Conservation (phyloP, 768 basidiomycete species). For the Goffeauzyma gilvescens region DNA sequence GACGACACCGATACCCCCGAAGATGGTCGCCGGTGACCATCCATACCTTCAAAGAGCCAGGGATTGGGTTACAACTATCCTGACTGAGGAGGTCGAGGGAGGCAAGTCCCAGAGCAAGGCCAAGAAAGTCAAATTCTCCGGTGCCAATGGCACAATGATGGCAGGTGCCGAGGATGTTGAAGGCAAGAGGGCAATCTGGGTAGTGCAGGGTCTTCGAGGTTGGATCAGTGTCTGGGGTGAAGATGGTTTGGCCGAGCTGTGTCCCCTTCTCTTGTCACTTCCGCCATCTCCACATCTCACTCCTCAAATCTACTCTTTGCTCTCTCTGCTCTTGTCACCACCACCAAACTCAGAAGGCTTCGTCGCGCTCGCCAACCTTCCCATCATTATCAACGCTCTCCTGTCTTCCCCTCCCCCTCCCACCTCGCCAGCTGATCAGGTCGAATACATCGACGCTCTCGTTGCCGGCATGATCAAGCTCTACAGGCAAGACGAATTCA, state of each 20-base stretch:
- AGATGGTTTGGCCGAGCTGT: conserved; percentile 48
- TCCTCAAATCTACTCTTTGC: conserved; percentile 64
- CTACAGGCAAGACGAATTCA: conserved; percentile 21
- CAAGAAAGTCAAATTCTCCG: conserved; percentile 35
- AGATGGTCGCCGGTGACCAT: conserved; percentile 42
- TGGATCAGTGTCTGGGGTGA: conserved; percentile 42
- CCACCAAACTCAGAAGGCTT: no score
- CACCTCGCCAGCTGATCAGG: conserved; percentile 18
- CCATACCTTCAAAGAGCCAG: conserved; percentile 68
- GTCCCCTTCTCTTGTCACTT: conserved; percentile 52
- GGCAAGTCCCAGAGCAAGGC: conserved; percentile 44
- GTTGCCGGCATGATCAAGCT: conserved; percentile 28
- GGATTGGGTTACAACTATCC: conserved; percentile 53
- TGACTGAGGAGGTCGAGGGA: conserved; percentile 47
- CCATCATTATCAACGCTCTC: conserved; percentile 29
- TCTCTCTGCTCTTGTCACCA: conserved; percentile 55
- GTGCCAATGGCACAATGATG: conserved; percentile 16
- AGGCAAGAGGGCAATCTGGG: conserved; percentile 43
- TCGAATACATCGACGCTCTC: conserved; percentile 28
- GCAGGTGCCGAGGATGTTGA: conserved; percentile 46
- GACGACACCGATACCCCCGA: conserved; percentile 54
- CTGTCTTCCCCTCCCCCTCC: conserved; percentile 25
- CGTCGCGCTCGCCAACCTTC: conserved; percentile 24
- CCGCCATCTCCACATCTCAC: conserved; percentile 78
- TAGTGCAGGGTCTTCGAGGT: conserved; percentile 36